Evolutionary conservation across 345 rosid genomes (phyloP), one percentile per base, ranked within the genome.

Genomic region (Erucastrum elatum): DNA sequence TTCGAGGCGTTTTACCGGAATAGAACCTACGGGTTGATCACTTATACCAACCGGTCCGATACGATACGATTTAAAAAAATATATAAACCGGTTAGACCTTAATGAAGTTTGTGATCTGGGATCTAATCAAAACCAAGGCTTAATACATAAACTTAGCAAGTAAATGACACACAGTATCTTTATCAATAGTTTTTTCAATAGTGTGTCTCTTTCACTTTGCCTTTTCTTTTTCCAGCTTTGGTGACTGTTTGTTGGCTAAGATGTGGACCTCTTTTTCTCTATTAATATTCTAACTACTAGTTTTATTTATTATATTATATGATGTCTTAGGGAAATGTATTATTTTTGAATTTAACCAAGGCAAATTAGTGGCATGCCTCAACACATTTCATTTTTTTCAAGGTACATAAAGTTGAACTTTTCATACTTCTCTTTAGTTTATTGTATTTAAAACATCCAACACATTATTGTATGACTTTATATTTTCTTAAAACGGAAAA

Each of bases 301-400:
- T 1, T 46, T 29, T 5, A n/a, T n/a, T n/a, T 2, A 55, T 55
- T 56, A 62, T 64, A 34, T 46, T 31, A 44, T 66, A 44, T 66
- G 46, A 44, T 65, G 58, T 1, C 31, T 31, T 29, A 49, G 6
- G 1, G 29, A 62, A 69, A 39, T 46, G 56, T 63, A 31, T 73
- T 66, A 6, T 55, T 15, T 29, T 64, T 9, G 34, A 21, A 39
- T 8, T 53, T 49, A 63, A 55, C 51, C 71, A 70, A 63, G 17
- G 49, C 11, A 55, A 62, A 75, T 75, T 75, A 80, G 83, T 75
- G 83, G 83, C 56, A 75, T 29, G 56, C 83, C 83, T 75, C 83
- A 31, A 80, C 56, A 70, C 70, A 9, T 56, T 64, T 75, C 49
- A 21, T 55, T 10, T 16, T 37, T 49, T 27, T 62, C 64, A 79